These are phyloP conservation scores for Verbascum thapsus DNA, from an alignment of 257 asterid genomes.

Conservation along the genomic window DNA sequence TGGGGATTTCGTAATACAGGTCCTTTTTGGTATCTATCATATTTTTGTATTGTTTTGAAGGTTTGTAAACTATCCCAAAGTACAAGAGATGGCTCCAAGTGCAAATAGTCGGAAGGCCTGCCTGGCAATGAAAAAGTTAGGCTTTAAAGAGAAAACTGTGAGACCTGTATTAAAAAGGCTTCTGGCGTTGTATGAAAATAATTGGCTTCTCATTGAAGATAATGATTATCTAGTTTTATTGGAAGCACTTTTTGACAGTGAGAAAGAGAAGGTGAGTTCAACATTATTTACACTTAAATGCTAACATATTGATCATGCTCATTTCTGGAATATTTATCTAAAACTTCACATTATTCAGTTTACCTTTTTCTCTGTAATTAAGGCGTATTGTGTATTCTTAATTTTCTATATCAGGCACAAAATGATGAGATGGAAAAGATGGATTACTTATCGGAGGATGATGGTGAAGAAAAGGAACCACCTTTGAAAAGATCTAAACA, in stretches of 20 bases:
- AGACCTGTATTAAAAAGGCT: constrained; percentile 42
- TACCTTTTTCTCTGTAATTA: not conserved
- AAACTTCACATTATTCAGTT: constrained; percentile 10
- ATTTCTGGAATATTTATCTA: not conserved
- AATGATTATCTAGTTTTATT: constrained; percentile 42
- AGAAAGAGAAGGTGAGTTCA: constrained; percentile 40
- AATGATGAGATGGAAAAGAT: not conserved
- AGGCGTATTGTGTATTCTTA: constrained; percentile 1
- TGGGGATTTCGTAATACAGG: constrained; percentile 1
- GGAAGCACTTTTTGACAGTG: constrained; percentile 43
- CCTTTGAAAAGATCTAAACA: constrained; percentile 33
- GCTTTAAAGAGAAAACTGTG: constrained; percentile 37
- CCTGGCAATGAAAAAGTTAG: constrained; percentile 44
- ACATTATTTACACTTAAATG: not conserved
- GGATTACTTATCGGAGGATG: constrained; percentile 25
- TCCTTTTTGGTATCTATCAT: not conserved
- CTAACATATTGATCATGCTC: not conserved
- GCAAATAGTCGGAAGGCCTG: constrained; percentile 32
- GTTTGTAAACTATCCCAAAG: constrained; percentile 12
- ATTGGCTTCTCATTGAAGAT: constrained; percentile 51
- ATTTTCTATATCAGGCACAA: constrained; percentile 13
- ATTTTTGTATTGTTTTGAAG: not conserved
- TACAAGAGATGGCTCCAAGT: constrained; percentile 35
- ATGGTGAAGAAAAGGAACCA: constrained; percentile 41
- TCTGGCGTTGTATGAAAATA: constrained; percentile 35